Evolutionary conservation across 441 rosid genomes (phyloP), one percentile per base, ranked within the genome.

Genomic region (Metrosideros polymorpha): DNA sequence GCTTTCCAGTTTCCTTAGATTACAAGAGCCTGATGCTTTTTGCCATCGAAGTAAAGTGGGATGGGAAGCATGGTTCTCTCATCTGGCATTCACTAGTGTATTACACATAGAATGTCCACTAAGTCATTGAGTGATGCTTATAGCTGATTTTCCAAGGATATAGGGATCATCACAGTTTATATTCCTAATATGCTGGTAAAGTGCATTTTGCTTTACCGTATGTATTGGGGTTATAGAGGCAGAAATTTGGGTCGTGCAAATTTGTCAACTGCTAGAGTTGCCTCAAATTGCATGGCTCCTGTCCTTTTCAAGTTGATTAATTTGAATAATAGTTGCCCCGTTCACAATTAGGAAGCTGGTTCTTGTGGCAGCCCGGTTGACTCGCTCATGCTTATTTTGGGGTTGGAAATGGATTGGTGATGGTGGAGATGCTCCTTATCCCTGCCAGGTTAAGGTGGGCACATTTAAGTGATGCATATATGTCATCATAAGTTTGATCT

Each of bases 401-500:
- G 89, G 79, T 88, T 88, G 93, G 88, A 87, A 89, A 76, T 87
- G 86, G 88, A 87, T 87, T 90, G 91, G 82, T 88, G 91, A 86
- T 89, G 92, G 87, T 89, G 92, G 84, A 63, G 93, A 90, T 88
- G 94, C 93, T 93, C 95, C 98, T 96, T 95, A 96, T 98, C 99
- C 99, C 99, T 96, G 98, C 96, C 92, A 92, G 91, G 94, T 94
- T 95, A 96, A 97, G 99, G 99, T 96, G 98, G 98, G 98, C 99
- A 96, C 97, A 94, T 95, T 94, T 94, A 90, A 93, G 87, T 89
- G 92, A 89, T 91, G 96, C 93, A 95, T 93, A 71, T 71, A 94
- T 93, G 96, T 95, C 93, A 88, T 95, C 94, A 94, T 93, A 89
- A 92, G 92, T 93, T 91, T 89, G 98, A 92, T 92, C 93, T 86